Conservation (phyloP, 2,329 filamentous ascomycete species). For the Ceratocystis ficicola region DNA sequence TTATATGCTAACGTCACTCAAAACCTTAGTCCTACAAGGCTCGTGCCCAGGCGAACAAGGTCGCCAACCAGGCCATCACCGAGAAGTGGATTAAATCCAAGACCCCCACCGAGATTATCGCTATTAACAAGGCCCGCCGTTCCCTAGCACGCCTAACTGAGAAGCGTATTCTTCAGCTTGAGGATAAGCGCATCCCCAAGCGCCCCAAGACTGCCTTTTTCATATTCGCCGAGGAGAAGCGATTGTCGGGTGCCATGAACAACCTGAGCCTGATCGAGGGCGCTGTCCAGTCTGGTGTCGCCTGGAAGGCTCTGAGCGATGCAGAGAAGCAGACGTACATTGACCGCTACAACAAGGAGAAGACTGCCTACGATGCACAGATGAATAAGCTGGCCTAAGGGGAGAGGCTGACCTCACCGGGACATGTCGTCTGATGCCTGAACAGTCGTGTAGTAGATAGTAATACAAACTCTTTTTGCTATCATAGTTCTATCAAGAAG, state of each 20-base stretch:
- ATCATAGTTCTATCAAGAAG: too few relatives aligned
- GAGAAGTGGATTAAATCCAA: constrained; percentile 40
- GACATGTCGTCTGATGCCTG: too few relatives aligned
- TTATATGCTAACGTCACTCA: neutral
- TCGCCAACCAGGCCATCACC: constrained; percentile 31
- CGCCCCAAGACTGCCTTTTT: constrained; percentile 28
- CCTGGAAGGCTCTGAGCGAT: constrained; percentile 36
- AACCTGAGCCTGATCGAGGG: constrained; percentile 23
- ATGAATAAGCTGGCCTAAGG: constrained; percentile 3
- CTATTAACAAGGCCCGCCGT: constrained; percentile 39
- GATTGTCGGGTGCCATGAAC: constrained; percentile 27
- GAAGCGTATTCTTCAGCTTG: constrained; percentile 29
- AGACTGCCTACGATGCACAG: neutral
- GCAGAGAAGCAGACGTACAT: constrained; percentile 33
- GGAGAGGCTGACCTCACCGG: neutral
- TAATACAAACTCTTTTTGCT: too few relatives aligned
- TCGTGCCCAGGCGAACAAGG: constrained; percentile 32
- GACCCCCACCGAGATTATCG: constrained; percentile 31
- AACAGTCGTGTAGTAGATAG: too few relatives aligned
- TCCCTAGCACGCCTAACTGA: constrained; percentile 31
- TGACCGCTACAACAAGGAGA: constrained; percentile 1
- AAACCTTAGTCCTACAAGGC: constrained; percentile 30
- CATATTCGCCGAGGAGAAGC: constrained; percentile 33
- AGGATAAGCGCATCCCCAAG: constrained; percentile 40
- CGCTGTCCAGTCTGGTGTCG: constrained; percentile 26